Evolutionary conservation across 1,284 basidiomycete species (phyloP), one percentile per base, ranked within the genome.

Genomic region (Apiotrichum gracile): DNA sequence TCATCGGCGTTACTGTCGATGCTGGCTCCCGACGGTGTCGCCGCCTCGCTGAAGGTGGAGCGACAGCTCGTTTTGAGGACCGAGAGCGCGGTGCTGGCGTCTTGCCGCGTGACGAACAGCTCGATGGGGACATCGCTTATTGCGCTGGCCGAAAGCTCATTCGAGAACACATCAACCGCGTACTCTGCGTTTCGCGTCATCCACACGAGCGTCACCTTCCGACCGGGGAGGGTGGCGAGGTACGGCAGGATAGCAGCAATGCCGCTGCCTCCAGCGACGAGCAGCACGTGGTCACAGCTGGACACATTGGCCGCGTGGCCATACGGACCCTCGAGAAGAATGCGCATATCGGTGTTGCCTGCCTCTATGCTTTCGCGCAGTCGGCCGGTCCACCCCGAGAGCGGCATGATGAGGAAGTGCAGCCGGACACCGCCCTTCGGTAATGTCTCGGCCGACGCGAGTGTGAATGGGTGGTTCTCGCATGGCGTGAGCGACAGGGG

Each of bases 261-360:
- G 24, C 65, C 65, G 47, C 59, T 63, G 17, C 65, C 65, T 9
- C 65, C 65, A 4, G 64, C 64, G 21, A 64, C 48, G 39, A 67
- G 48, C 17, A 63, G 42, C 34, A 62, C 49, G 29, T 54, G 49
- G 22, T 66, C 63, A 42, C 51, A 69, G 13, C 25, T 47, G 16
- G 5, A 14, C 10, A 49, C 27, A 5, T 61, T 35, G 2, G 65
- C 37, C 1, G 54, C 49, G 19, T 60, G 47, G 14, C 67, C 67
- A 46, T 69, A 69, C 12, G 67, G 66, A 6, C 67, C 67, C 47
- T 69, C 67, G 5, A 64, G 40, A 3, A 67, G 48, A 13, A 67
- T 57, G 17, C 42, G 34, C 41, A 41, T 26, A 6, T 33, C 10
- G 14, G 29, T 14, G 14, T 13, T 6, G 21, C 29, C 37, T 6